phyloP scores from a whole-genome alignment of 148 eudicot genomes.

The Beta vulgaris region DNA sequence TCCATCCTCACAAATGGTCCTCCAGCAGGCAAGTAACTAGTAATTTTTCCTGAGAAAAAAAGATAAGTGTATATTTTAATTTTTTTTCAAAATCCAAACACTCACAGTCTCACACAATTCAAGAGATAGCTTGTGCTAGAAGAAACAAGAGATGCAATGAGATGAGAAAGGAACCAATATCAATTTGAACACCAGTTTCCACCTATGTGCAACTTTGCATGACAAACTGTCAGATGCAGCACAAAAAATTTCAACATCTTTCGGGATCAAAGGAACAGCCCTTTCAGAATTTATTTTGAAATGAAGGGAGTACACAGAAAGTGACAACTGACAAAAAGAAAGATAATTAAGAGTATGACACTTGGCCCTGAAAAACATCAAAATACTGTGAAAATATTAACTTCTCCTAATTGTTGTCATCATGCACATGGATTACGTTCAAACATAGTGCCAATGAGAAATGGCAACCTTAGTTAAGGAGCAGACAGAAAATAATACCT shows the following conservation, averaged over 20 bases:
- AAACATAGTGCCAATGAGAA: background rate
- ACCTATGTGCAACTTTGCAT: background rate
- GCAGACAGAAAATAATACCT: background rate
- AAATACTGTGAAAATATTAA: background rate
- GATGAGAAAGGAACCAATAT: background rate
- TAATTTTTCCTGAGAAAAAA: conserved; percentile 64
- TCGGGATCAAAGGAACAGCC: background rate
- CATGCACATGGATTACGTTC: background rate
- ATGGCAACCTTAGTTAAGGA: background rate
- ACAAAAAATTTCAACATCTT: background rate
- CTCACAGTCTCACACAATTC: background rate
- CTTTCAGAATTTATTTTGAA: background rate
- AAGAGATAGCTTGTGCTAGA: background rate
- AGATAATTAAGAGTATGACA: background rate
- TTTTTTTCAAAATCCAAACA: background rate
- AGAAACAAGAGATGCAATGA: background rate
- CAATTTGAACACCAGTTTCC: background rate
- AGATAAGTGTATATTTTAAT: conserved; percentile 6
- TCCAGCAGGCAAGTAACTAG: conserved; percentile 88
- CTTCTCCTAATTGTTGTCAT: background rate
- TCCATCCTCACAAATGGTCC: conserved; percentile 99
- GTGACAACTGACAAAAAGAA: background rate
- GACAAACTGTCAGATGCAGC: background rate
- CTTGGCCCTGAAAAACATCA: background rate
- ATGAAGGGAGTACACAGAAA: no score